phyloP scores from a whole-genome alignment of 2,329 filamentous ascomycete species.

The Fusarium pseudocircinatum region DNA sequence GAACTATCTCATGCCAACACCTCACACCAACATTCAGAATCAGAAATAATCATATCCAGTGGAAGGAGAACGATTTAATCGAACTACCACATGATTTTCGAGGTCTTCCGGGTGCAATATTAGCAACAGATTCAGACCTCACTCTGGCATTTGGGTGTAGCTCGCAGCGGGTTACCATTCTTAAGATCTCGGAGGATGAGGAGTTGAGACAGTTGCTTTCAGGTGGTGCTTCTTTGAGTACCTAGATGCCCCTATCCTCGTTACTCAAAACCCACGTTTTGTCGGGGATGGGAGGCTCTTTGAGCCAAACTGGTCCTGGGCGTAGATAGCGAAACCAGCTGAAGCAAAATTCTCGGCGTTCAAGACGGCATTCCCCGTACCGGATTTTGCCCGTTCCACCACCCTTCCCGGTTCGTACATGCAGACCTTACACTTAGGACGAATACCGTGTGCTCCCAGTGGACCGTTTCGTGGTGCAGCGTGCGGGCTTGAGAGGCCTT shows the following conservation, averaged over 20 bases:
- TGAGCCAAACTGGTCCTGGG: not conserved
- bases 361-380: too few species aligned
- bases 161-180: not conserved
- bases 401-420: too few species aligned
- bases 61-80: not conserved
- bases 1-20: accelerated
- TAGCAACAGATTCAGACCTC: not conserved
- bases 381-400: too few species aligned
- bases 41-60: not conserved
- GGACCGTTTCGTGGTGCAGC: not conserved
- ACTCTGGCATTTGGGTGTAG: not conserved
- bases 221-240: too few species aligned
- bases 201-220: not conserved
- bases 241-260: too few species aligned
- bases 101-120: accelerated
- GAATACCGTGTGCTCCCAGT: too few species aligned
- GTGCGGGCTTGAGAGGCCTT: not conserved
- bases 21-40: not conserved
- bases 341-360: too few species aligned
- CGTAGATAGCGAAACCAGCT: too few species aligned
- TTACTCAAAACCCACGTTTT: too few species aligned
- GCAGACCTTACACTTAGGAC: too few species aligned
- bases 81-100: accelerated
- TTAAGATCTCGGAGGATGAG: not conserved
- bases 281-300: too few species aligned